A percentile compares a stretch with the other conserved stretches of the same genome.
Evolutionary conservation across 345 rosid species (phyloP).

Genomic region (Populus alba): DNA sequence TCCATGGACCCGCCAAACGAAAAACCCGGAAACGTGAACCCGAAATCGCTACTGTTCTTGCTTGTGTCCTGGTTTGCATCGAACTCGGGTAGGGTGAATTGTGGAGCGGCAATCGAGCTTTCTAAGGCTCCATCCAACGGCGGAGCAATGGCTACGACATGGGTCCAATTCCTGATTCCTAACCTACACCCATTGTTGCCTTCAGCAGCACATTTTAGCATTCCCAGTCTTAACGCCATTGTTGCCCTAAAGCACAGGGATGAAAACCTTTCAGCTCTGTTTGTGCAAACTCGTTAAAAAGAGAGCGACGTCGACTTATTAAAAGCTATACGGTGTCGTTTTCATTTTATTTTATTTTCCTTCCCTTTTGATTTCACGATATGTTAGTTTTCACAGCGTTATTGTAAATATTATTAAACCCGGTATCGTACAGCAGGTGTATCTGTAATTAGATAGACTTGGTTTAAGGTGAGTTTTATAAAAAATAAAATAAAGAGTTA

Average conservation of each 20-base stretch:
- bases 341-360: too few species aligned
- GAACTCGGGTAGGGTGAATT: constrained; percentile 41
- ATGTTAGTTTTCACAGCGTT: too few species aligned
- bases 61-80: constrained; percentile 30
- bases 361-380: neutral
- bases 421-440: too few species aligned
- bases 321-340: neutral
- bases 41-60: constrained; percentile 18
- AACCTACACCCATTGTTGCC: constrained; percentile 16
- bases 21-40: constrained; percentile 45
- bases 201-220: constrained; percentile 40
- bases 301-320: neutral
- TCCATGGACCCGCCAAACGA: constrained; percentile 63
- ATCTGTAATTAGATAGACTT: too few species aligned
- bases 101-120: constrained; percentile 25
- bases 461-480: too few species aligned
- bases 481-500: too few species aligned
- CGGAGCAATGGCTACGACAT: constrained; percentile 44
- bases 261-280: neutral
- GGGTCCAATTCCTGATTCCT: constrained; percentile 35
- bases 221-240: constrained; percentile 56
- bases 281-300: neutral
- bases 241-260: neutral
- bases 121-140: constrained; percentile 35
- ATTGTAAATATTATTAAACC: too few species aligned